Base-by-base conservation (phyloP, 768 basidiomycete species). In the Rhizopogon vesiculosus region DNA sequence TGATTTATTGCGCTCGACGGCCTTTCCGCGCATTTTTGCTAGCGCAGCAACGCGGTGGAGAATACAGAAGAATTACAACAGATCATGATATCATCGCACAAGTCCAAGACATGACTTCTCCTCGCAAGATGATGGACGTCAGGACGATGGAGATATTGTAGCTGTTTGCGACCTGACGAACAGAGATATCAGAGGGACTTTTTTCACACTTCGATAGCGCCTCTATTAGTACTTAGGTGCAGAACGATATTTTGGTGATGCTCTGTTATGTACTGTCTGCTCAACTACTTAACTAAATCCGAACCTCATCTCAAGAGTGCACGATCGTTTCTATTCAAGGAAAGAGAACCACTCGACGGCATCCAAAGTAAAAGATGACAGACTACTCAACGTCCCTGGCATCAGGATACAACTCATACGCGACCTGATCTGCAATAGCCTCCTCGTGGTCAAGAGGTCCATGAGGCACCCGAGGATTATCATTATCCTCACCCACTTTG, bases 401-500 rank as follows among this genome's bases (percentile, higher is more conserved):
- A 12, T 56, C 25, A 33, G 35, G 46, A 28, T 29, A 28, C 56
- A 7, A 56, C 57, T 83, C 82, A n/a, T 76, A 66, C 0, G 80
- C 82, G 16, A 72, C 80, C 61, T 81, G 78, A 45, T 78, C 72
- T 1, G 81, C 81, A 53, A 79, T 72, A 35, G 72, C 74, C 51
- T 83, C 79, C 41, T 69, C 79, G 48, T 81, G 81, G 38, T 68
- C 75, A 33, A 79, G 42, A 6, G 80, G 81, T 5, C 79, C 79
- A 38, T 70, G 76, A 42, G 66, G 64, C 28, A 60, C 64, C 13
- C 10, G 33, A n/a, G 49, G n/a, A 7, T 53, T 58, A 16, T 55
- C 54, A 13, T 45, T 42, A 25, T 59, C 51, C 7, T 53, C 56
- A 42, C 53, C 58, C 13, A 22, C 52, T 43, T 58, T 44, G 33